These are phyloP conservation scores for Cystofilobasidium ferigula DNA, from an alignment of 768 basidiomycete genomes.

Conservation along the genomic window DNA sequence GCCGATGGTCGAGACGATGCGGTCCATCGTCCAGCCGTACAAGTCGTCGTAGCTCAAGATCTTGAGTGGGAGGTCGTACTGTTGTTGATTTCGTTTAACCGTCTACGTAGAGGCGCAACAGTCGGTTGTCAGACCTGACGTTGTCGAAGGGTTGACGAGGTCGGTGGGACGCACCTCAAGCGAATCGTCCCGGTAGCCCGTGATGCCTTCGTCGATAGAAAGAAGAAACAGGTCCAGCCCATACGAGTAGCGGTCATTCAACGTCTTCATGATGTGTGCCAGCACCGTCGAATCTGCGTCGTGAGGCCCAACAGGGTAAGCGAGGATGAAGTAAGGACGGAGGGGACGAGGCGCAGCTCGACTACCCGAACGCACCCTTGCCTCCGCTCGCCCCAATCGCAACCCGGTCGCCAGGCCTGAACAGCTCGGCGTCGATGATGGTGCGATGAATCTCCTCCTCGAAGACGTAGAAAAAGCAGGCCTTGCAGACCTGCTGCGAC, in stretches of 20 bases:
- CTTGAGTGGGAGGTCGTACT: conserved; percentile 89
- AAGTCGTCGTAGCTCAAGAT: conserved; percentile 91
- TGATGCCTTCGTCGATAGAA: conserved; percentile 97
- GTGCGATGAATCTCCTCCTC: conserved; percentile 98
- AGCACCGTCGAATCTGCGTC: conserved; percentile 85
- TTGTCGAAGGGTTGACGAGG: not conserved
- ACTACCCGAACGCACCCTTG: conserved; percentile 54
- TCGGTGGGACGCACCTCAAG: conserved; percentile 55
- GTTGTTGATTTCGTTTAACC: conserved; percentile 89
- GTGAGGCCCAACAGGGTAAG: too few relatives aligned
- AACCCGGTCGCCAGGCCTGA: conserved; percentile 78
- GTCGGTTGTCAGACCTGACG: too few relatives aligned
- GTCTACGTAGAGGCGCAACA: conserved; percentile 49
- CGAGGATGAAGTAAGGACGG: not conserved
- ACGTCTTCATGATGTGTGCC: conserved; percentile 88
- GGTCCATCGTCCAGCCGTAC: conserved; percentile 99
- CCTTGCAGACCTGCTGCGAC: conserved; percentile 90
- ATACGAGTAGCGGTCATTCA: conserved; percentile 89
- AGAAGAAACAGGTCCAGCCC: conserved; percentile 80
- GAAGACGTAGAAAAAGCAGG: conserved; percentile 93
- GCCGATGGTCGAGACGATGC: conserved; percentile 85
- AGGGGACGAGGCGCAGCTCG: not conserved
- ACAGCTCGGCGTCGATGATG: conserved; percentile 68
- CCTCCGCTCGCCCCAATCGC: conserved; percentile 98
- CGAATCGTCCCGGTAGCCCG: conserved; percentile 94